Percentiles rank a stretch among this genome's conserved stretches.
phyloP scores from a whole-genome alignment of 2,329 filamentous ascomycete species.

The Colletotrichum magnum region DNA sequence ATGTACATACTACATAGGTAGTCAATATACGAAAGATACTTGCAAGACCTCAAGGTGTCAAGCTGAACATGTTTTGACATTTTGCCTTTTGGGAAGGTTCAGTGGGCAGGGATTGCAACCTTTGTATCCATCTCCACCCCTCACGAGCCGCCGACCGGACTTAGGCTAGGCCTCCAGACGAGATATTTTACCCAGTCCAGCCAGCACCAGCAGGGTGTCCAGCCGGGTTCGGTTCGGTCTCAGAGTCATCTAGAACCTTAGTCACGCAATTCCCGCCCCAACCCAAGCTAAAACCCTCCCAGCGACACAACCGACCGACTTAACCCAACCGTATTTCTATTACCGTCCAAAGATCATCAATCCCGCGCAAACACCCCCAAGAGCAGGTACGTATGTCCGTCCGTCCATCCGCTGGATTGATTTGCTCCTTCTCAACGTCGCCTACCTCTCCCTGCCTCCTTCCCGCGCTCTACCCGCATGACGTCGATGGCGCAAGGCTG shows the following conservation, averaged over 20 bases:
- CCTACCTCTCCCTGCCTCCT: not conserved
- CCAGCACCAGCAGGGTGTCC: too few species aligned
- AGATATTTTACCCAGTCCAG: conserved; percentile 23
- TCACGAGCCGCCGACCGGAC: conserved; percentile 5
- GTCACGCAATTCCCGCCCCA: conserved; percentile 38
- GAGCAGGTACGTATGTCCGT: too few species aligned
- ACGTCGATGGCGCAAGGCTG: conserved; percentile 39
- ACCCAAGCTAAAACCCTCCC: conserved; percentile 12
- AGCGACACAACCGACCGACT: not conserved
- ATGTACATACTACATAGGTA: too few species aligned
- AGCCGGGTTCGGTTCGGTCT: conserved; percentile 1
- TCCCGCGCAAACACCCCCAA: not conserved
- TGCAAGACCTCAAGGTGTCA: too few species aligned
- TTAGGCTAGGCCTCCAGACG: conserved; percentile 14
- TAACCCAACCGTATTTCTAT: not conserved
- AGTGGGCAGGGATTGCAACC: too few species aligned
- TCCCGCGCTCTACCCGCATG: conserved; percentile 7
- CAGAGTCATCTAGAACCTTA: conserved; percentile 32
- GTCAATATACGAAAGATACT: too few species aligned
- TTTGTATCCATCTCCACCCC: conserved; percentile 9
- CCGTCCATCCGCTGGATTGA: not conserved
- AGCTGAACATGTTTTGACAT: too few species aligned
- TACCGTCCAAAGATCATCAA: conserved; percentile 5
- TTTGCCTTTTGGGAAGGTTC: too few species aligned
- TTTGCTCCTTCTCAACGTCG: not conserved